Base-by-base conservation (phyloP, 2,329 filamentous ascomycete genomes). In the Dryadomyces sulphureus region DNA sequence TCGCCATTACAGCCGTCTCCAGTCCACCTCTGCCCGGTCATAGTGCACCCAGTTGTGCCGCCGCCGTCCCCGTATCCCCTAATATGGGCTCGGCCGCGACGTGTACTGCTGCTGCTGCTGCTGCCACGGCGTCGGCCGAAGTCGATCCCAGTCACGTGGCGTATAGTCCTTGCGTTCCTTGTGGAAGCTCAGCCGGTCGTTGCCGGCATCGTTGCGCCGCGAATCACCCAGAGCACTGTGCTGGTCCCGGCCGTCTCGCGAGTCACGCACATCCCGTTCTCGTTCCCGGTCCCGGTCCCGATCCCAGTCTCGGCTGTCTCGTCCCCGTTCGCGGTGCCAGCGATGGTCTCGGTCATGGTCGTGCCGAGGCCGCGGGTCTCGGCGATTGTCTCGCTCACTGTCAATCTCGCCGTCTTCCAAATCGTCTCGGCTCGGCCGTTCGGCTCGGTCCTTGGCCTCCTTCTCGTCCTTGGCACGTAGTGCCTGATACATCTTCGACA, bases 341-440 rank as follows among this genome's bases (percentile, higher is more conserved):
- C n/a, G n/a, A n/a, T n/a, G 42, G 35, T 48, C 46, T 2, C 46
- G 48, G 14, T 47, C 42, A 5, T 24, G 39, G 24, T 47, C 47
- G 12, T 48, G 48, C 4, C 59, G 56, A 25, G 16, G 6, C 14
- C 42, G 36, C 25, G 20, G 7, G 14, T 47, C 45, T 11, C 41
- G 41, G 4, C 58, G 56, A 24, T 55, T 55, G 40, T 63, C 61
- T 9, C 60, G 58, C 42, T 62, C 61, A 42, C 59, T 61, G 24
- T 62, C 57, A 43, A 63, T 62, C 50, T 63, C 60, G 39, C 60
- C 61, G 44, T 63, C 60, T 44, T 64, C 61, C 2, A 63, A 55
- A 43, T 63, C 60, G 42, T 61, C 53, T 7, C 6, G 27, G 22
- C 30, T 27, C n/a, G 24, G 2, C 25, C 5, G 6, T 5, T 52